phyloP scores from a whole-genome alignment of 2,329 filamentous ascomycete species.

The Pleurostoma richardsiae region DNA sequence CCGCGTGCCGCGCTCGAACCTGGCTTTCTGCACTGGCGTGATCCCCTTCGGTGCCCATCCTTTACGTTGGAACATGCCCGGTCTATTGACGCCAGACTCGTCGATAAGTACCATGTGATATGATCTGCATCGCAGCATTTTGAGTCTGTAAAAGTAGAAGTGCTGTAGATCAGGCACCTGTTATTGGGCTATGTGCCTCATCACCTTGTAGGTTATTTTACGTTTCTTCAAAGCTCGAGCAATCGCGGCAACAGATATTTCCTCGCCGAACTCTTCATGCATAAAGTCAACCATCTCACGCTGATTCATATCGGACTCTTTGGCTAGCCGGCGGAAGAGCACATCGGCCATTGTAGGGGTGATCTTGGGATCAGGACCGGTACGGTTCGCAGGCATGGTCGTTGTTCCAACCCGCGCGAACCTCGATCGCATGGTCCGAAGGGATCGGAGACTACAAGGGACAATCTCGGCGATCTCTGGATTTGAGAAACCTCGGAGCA shows the following conservation, averaged over 20 bases:
- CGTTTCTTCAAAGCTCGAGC: too few relatives aligned
- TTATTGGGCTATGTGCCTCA: too few relatives aligned
- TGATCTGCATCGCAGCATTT: not conserved
- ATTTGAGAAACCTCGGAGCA: not conserved
- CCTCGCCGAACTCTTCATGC: not conserved
- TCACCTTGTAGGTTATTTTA: too few relatives aligned
- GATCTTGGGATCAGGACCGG: not conserved
- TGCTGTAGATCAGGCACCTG: too few relatives aligned
- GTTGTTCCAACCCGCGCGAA: not conserved
- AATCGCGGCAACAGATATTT: not conserved
- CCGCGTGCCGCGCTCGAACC: not conserved
- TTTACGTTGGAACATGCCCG: not conserved
- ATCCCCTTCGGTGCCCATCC: not conserved
- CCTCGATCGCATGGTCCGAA: not conserved
- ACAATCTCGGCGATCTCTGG: not conserved
- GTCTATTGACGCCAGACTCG: not conserved
- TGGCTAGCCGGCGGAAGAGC: not conserved
- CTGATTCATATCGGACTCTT: not conserved
- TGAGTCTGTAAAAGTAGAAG: not conserved
- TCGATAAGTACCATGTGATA: not conserved
- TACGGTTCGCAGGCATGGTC: not conserved
- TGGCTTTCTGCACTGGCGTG: not conserved
- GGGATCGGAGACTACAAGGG: not conserved
- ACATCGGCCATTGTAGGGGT: not conserved
- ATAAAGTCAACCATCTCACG: not conserved